Percentiles rank a stretch among this genome's conserved stretches.
Conservation (phyloP, 73 alveolate genomes). For the Paramecium primaurelia region DNA sequence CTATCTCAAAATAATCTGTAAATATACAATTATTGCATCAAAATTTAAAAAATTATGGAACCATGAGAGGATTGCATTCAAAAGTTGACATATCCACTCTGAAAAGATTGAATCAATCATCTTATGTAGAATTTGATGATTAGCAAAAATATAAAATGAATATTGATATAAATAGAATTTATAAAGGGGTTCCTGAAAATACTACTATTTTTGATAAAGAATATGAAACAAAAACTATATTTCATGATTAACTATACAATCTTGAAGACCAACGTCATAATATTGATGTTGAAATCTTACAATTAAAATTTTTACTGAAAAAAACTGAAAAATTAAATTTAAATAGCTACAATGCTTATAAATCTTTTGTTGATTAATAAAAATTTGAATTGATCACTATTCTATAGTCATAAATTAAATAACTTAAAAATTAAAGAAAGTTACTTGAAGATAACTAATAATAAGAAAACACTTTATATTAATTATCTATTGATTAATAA, state of each 20-base stretch:
- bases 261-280: neutral
- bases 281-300: neutral
- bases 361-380: neutral
- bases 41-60: conserved; percentile 11
- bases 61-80: conserved; percentile 11
- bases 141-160: neutral
- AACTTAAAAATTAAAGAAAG: neutral
- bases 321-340: neutral
- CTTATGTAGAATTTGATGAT: neutral
- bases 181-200: neutral
- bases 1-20: neutral
- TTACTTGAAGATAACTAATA: neutral
- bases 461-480: neutral
- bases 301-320: neutral
- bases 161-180: neutral
- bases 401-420: neutral
- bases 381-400: neutral
- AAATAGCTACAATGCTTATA: neutral
- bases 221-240: neutral
- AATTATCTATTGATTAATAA: neutral
- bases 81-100: neutral
- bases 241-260: neutral
- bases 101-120: neutral
- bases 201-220: neutral
- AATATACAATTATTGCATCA: neutral